Evolutionary conservation across 768 basidiomycete genomes (phyloP).

Genomic region (Grammothele lineata): DNA sequence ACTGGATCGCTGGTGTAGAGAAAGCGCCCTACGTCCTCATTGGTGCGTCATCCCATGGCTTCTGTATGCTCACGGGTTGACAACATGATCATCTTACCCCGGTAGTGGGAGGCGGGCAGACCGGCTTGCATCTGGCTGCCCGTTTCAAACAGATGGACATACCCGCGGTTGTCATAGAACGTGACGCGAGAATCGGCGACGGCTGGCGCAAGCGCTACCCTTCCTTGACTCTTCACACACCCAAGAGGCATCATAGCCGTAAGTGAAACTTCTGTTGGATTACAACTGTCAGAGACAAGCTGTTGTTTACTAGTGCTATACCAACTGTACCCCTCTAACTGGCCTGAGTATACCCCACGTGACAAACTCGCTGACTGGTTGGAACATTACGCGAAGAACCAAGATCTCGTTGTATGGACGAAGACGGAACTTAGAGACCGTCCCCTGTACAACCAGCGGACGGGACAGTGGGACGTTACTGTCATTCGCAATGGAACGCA

Average conservation of each 20-base stretch:
- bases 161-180: slow-evolving; percentile 35
- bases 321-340: slow-evolving; percentile 34
- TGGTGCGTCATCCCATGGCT: slow-evolving; percentile 22
- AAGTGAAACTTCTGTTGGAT: not conserved
- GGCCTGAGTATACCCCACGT: slow-evolving; percentile 38
- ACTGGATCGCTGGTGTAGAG: slow-evolving; percentile 34
- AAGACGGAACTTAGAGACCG: slow-evolving; percentile 27
- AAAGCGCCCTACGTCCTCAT: slow-evolving; percentile 36
- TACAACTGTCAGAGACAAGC: not conserved
- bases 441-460: slow-evolving; percentile 31
- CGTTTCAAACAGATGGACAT: slow-evolving; percentile 40
- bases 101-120: slow-evolving; percentile 42
- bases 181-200: slow-evolving; percentile 33
- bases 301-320: slow-evolving; percentile 32
- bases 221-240: slow-evolving; percentile 37
- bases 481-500: slow-evolving; percentile 27
- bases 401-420: slow-evolving; percentile 44
- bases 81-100: not conserved
- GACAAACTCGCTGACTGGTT: slow-evolving; percentile 43
- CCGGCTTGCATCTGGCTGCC: slow-evolving; percentile 39
- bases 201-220: slow-evolving; percentile 42
- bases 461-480: slow-evolving; percentile 32
- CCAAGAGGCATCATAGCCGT: slow-evolving; percentile 20
- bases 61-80: not conserved
- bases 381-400: slow-evolving; percentile 35